phyloP scores from a whole-genome alignment of 768 basidiomycete species.

The Suillus bovinus region DNA sequence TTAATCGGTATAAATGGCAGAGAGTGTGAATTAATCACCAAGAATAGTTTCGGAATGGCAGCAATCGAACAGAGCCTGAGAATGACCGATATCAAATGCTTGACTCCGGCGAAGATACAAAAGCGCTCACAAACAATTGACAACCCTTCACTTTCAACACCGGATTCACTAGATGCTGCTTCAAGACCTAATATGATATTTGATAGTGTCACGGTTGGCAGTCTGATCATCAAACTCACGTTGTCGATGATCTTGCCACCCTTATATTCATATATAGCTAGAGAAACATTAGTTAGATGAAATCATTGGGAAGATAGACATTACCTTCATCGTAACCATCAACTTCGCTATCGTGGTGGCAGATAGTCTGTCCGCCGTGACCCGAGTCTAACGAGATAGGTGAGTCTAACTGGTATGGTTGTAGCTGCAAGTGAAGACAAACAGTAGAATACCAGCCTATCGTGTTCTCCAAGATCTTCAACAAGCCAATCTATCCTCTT shows the following conservation, averaged over 20 bases:
- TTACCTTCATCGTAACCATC: slow-evolving; percentile 51
- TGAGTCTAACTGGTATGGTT: neutral
- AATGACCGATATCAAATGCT: neutral
- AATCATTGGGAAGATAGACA: neutral
- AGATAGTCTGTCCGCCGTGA: slow-evolving; percentile 21
- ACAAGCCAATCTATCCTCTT: slow-evolving; percentile 44
- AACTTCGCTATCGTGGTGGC: slow-evolving; percentile 40
- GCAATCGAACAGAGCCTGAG: slow-evolving; percentile 30
- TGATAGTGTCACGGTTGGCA: neutral
- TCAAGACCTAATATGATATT: slow-evolving; percentile 18
- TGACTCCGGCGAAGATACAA: neutral
- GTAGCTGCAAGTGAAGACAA: slow-evolving; percentile 11
- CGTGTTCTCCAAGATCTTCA: slow-evolving; percentile 40
- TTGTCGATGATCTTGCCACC: slow-evolving; percentile 24
- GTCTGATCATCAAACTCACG: slow-evolving; percentile 12
- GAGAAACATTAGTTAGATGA: neutral
- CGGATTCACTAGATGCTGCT: slow-evolving; percentile 20
- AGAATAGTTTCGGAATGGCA: slow-evolving; percentile 30
- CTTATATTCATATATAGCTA: slow-evolving; percentile 6
- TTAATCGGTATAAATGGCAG: neutral
- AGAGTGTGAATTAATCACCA: slow-evolving; percentile 15
- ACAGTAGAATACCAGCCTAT: slow-evolving; percentile 61
- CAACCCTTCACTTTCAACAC: slow-evolving; percentile 17
- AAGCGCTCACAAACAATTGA: slow-evolving; percentile 1
- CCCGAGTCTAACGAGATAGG: slow-evolving; percentile 19